Base-by-base conservation (phyloP, 2,329 filamentous ascomycete species). In the Emmonsia crescens region DNA sequence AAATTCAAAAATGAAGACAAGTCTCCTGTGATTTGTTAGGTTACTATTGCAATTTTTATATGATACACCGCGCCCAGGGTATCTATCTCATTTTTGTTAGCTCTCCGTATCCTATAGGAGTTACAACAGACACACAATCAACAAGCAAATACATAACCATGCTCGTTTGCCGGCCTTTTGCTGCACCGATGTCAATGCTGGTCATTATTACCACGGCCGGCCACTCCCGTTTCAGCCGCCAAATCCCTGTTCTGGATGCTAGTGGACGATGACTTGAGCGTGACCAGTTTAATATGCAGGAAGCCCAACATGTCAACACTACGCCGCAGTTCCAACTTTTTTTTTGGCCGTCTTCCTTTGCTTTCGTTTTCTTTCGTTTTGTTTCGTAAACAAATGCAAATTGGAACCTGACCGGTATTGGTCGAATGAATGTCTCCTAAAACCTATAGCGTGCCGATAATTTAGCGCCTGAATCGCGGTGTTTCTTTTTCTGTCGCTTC, bases 231-330 rank as follows among this genome's bases (percentile, higher is more conserved):
- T 14, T 59, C 42, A 49, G 49, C 42, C 29, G 56, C 38, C 14
- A 38, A 46, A 44, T 46, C 57, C 44, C 33, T 49, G 57, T n/a
- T 2, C 21, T 19, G 44, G 3, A 16, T 38, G 57, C 42, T 38
- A 51, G 57, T 59, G 21, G 57, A 33, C n/a, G 44, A 51, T 36
- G 29, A 24, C 27, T 24, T 59, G 57, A 49, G 29, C 14, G 21
- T 49, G 48, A 54, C 42, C 33, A 36, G 36, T 46, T 60, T 44
- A 44, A 57, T 48, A 60, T 60, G 59, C 59, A 60, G 31, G 49
- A 54, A 31, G 59, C 59, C 59, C 59, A 60, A 60, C 46, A 33
- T 31, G 33, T 60, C 57, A 21, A 55, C 24, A 21, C 59, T 46
- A 21, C 24, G 59, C 49, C 49, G 59, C 59, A 46, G 6, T 31